Base-by-base conservation (phyloP, 768 basidiomycete genomes). In the Suillus alpinus region DNA sequence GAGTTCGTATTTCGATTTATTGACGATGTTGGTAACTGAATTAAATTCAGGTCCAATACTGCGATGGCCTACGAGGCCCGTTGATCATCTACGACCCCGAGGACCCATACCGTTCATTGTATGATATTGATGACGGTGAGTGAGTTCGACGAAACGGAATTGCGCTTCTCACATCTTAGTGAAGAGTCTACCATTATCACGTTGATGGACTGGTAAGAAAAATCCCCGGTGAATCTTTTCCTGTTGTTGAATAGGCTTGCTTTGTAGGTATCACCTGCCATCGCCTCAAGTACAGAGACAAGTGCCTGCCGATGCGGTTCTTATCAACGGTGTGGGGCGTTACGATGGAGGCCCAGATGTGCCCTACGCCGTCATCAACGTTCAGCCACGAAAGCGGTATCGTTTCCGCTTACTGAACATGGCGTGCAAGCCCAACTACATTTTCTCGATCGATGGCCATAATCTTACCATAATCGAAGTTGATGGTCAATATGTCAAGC, bases 61-160 rank as follows among this genome's bases (percentile, higher is more conserved):
- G 84, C 56, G 84, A 86, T 58, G 84, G 83, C 0, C 73, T 85
- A 29, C 69, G 84, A 46, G 83, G 83, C 0, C 73, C 78, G 2
- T 40, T 84, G 39, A 75, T 85, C 7, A 70, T 84, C 14, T 81
- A 82, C 40, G 81, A 82, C 51, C 75, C 71, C 8, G 4, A 49
- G 8, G 29, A 49, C 9, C 47, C 47, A 18, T 49, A 49, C 16
- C 2, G 29, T 10, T 49, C 47, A 9, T 16, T 10, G 29, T 49
- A 49, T 8, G 29, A 49, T 18, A 49, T 49, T 6, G 47, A 49
- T 49, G 26, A 49, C 1, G 47, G 29, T 49, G 29, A 31, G 47
- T 49, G 16, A 18, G 16, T 29, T 9, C 4, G 16, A 31, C 47
- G 1, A 31, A 49, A 29, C 4, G 8, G 14, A 29, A 14, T 49